Evolutionary conservation across 371 early-diverging fungal species (phyloP).

Genomic region (Rhizopus sp.): DNA sequence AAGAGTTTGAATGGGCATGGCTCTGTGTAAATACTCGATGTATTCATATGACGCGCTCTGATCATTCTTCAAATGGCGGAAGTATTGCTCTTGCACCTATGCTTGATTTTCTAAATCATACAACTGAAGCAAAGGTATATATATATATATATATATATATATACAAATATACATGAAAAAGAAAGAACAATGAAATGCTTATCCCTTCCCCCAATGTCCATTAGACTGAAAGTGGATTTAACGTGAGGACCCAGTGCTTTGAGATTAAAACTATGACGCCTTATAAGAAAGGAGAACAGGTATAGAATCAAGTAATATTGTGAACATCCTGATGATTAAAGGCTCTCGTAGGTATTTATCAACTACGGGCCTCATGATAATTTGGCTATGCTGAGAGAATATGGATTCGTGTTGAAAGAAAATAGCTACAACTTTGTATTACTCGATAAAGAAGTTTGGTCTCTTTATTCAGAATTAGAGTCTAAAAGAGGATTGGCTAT

Average conservation of each 20-base stretch:
- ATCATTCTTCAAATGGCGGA: constrained; percentile 42
- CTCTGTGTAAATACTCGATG: constrained; percentile 68
- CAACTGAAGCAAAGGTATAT: constrained; percentile 53
- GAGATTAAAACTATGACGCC: constrained; percentile 58
- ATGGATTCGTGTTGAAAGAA: constrained; percentile 56
- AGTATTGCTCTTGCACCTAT: constrained; percentile 64
- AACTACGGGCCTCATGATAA: constrained; percentile 67
- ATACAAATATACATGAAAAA: constrained; percentile 1
- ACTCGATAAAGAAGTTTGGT: constrained; percentile 52
- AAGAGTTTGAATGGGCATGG: constrained; percentile 66
- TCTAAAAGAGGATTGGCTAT: constrained; percentile 32
- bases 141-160: background rate
- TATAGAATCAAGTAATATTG: constrained; percentile 4
- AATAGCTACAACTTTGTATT: constrained; percentile 56
- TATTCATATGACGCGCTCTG: constrained; percentile 55
- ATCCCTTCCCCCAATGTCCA: background rate
- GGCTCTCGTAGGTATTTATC: constrained; percentile 28
- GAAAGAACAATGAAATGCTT: background rate
- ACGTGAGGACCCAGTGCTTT: constrained; percentile 51
- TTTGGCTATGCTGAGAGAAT: constrained; percentile 58
- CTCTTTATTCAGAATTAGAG: constrained; percentile 43
- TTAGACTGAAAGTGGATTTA: constrained; percentile 59
- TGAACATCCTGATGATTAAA: constrained; percentile 8
- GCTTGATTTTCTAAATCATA: constrained; percentile 66
- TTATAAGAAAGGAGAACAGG: constrained; percentile 60